These are phyloP conservation scores for Aspergillus tamarii DNA, from an alignment of 2,329 filamentous ascomycete genomes.

Conservation along the genomic window DNA sequence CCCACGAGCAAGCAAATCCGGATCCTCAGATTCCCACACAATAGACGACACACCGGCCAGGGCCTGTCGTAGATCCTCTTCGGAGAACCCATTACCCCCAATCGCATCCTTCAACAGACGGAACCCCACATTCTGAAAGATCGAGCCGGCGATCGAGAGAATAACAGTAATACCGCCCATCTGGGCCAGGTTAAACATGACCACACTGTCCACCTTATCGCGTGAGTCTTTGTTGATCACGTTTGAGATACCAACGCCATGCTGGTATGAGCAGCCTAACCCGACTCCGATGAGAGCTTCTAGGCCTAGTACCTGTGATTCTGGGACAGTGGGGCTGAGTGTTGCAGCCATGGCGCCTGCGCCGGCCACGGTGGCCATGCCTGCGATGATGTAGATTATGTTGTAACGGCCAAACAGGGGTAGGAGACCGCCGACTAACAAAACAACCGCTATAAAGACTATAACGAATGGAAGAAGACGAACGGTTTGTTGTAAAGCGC, in stretches of 20 bases:
- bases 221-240: constrained; percentile 11
- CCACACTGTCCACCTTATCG: constrained; percentile 13
- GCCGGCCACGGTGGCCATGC: background rate
- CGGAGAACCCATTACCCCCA: constrained; percentile 7
- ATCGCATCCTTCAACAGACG: constrained; percentile 5
- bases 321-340: background rate
- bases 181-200: constrained; percentile 16
- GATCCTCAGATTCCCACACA: constrained; percentile 12
- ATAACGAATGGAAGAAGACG: constrained; percentile 23
- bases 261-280: constrained; percentile 17
- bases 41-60: constrained; percentile 14
- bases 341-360: constrained; percentile 10
- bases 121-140: constrained; percentile 19
- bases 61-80: constrained; percentile 10
- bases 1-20: background rate
- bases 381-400: constrained; percentile 1
- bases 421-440: background rate
- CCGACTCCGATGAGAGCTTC: constrained; percentile 18
- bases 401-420: constrained; percentile 5
- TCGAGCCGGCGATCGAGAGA: constrained; percentile 8
- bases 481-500: constrained; percentile 28
- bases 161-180: constrained; percentile 13
- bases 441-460: constrained; percentile 7
- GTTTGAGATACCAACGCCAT: constrained; percentile 17
- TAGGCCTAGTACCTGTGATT: constrained; percentile 11